phyloP scores from a whole-genome alignment of 148 eudicot genomes.

The Vaccinium myrtillus region DNA sequence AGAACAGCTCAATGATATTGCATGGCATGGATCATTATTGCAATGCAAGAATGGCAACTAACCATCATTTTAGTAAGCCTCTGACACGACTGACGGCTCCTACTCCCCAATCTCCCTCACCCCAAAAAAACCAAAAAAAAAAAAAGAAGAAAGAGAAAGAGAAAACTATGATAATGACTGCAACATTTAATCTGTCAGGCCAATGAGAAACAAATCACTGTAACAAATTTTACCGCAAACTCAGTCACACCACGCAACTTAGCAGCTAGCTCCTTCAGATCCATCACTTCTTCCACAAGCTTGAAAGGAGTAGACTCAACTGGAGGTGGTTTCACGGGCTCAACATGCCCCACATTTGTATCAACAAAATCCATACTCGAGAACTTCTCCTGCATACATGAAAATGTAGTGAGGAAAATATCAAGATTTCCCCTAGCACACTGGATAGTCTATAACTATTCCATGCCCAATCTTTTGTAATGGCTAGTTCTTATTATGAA shows the following conservation, averaged over 20 bases:
- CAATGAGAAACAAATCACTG: neutral
- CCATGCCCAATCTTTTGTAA: no score
- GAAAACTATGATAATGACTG: neutral
- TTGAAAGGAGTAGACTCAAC: constrained; percentile 68
- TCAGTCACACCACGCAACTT: constrained; percentile 65
- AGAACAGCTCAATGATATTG: neutral
- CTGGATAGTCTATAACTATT: neutral
- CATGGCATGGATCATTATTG: neutral
- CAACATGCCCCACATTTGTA: constrained; percentile 32
- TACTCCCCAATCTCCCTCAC: neutral
- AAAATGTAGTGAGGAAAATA: neutral
- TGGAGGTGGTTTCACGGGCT: constrained; percentile 60
- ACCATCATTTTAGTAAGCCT: neutral
- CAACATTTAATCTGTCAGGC: neutral
- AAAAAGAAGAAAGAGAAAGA: neutral
- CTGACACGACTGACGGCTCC: neutral
- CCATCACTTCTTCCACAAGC: constrained; percentile 71
- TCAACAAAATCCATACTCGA: constrained; percentile 71
- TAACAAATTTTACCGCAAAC: constrained; percentile 62
- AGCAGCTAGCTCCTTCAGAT: constrained; percentile 74
- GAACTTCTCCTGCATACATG: constrained; percentile 53
- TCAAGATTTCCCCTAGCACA: neutral
- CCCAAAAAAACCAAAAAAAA: neutral
- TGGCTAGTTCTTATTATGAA: no score
- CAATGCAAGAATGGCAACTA: neutral